Evolutionary conservation across 192 early-diverging fungal genomes (phyloP), one percentile per base, ranked within the genome.

Genomic region (Thoreauomyces humboldtii): DNA sequence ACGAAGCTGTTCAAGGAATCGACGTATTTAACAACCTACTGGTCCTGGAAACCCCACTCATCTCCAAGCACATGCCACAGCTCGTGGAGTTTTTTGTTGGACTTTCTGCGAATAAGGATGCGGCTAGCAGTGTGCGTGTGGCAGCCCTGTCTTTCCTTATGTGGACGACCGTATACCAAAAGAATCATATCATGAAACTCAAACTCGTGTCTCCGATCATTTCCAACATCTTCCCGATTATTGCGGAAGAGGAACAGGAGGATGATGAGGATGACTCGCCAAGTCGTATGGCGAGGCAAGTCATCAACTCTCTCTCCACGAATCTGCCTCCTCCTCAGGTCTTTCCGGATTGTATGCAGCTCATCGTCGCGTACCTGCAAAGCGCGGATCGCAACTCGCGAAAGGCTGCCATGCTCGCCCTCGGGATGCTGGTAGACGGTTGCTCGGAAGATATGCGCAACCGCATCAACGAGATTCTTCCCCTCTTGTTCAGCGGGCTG

Each of bases 21-120:
- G 92, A 93, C 65, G 89, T 96, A 14, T 89, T 96, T 73, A 90
- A 93, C 74, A 77, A 77, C 17, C 76, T 96, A 52, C 76, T 96
- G 27, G 44, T 70, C 25, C 59, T 81, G 71, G 93, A 95, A 66
- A 69, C 87, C 17, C 92, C 92, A 43, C 70, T 95, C 31, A 72
- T 95, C 27, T 87, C 86, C 36, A 84, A 82, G 46, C 89, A 94
- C 59, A 72, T 96, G 64, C 75, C 82, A 38, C 84, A 92, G 48
- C 78, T 96, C 47, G 82, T 96, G 45, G 77, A 89, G 53, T 93
- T 96, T 62, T 89, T 90, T 73, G 77, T 90, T 55, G 80, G 64
- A 41, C 81, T 93, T 27, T 89, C 85, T 46, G 66, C 74, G 48
- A 91, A 92, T 67, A 73, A 77, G 38, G 76, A 88, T 24, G 80